phyloP scores from a whole-genome alignment of 75 land plant genomes.

The Ceratopteris richardii region DNA sequence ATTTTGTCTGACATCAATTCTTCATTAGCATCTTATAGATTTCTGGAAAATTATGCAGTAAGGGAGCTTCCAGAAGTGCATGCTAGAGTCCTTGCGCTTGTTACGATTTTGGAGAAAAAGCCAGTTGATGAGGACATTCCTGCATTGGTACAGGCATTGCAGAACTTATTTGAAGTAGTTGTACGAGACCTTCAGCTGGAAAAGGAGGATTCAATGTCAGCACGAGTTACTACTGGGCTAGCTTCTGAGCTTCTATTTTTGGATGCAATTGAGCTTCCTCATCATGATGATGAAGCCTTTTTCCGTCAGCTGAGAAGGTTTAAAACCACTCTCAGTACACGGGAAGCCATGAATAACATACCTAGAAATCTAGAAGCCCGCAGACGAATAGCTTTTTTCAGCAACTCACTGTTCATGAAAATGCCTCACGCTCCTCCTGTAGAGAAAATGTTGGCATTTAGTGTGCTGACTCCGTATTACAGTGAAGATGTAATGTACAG shows the following conservation, averaged over 20 bases:
- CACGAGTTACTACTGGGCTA: constrained; percentile 17
- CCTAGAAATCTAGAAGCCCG: constrained; percentile 87
- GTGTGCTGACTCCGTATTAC: constrained; percentile 93
- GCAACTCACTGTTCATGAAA: constrained; percentile 91
- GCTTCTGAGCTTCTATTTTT: constrained; percentile 48
- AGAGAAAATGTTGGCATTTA: constrained; percentile 74
- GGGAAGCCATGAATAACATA: constrained; percentile 59
- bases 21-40: constrained; percentile 28
- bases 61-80: constrained; percentile 47
- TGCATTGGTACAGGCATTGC: constrained; percentile 61
- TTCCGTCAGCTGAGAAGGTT: constrained; percentile 54
- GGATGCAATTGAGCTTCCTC: constrained; percentile 56
- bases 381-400: constrained; percentile 79
- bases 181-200: constrained; percentile 52
- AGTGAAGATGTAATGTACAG: constrained; percentile 72
- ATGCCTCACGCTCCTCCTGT: constrained; percentile 88
- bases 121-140: constrained; percentile 40
- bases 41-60: constrained; percentile 42
- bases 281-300: constrained; percentile 3
- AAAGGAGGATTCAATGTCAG: constrained; percentile 34
- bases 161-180: constrained; percentile 66
- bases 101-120: constrained; percentile 27
- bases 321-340: constrained; percentile 58
- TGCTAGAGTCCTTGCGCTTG: constrained; percentile 31
- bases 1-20: constrained; percentile 51